These are phyloP conservation scores for Sugiyamaella smithiae DNA, from an alignment of 805 yeast species.

Conservation along the genomic window DNA sequence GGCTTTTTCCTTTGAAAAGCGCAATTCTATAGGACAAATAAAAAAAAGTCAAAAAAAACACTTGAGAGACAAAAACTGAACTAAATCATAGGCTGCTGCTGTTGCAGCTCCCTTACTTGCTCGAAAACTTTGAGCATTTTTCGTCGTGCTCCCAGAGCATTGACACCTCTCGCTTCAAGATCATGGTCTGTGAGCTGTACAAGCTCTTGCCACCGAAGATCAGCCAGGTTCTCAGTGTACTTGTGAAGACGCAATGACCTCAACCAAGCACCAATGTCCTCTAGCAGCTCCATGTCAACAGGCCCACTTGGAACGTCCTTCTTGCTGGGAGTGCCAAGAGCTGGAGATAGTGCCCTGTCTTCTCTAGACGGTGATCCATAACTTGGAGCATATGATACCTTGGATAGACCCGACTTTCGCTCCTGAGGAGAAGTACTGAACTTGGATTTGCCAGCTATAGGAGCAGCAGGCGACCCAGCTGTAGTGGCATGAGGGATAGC, in stretches of 20 bases:
- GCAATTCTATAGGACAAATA: no score
- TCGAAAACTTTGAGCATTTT: slow-evolving; percentile 90
- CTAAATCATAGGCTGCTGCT: no score
- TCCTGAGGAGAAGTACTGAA: slow-evolving; percentile 15
- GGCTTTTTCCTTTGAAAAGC: no score
- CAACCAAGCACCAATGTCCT: slow-evolving; percentile 89
- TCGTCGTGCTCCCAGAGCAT: slow-evolving; percentile 93
- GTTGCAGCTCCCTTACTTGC: slow-evolving; percentile 62
- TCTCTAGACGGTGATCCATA: slow-evolving; percentile 7
- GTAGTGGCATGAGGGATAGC: not conserved
- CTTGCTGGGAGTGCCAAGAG: slow-evolving; percentile 38
- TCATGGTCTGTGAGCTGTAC: slow-evolving; percentile 65
- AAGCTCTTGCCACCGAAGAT: slow-evolving; percentile 74
- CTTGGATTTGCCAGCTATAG: no score
- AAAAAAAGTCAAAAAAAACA: no score
- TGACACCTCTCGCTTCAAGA: slow-evolving; percentile 77
- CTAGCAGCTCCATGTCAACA: slow-evolving; percentile 41
- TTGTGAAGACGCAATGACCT: slow-evolving; percentile 87
- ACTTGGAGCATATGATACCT: slow-evolving; percentile 12
- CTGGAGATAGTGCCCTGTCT: slow-evolving; percentile 42
- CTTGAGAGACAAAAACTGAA: no score
- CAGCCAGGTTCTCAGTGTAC: slow-evolving; percentile 80
- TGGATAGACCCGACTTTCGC: slow-evolving; percentile 15
- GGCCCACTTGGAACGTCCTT: slow-evolving; percentile 30
- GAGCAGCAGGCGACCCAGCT: not conserved